phyloP scores from a whole-genome alignment of 2,329 filamentous ascomycete species.

The Trichoderma endophyticum region DNA sequence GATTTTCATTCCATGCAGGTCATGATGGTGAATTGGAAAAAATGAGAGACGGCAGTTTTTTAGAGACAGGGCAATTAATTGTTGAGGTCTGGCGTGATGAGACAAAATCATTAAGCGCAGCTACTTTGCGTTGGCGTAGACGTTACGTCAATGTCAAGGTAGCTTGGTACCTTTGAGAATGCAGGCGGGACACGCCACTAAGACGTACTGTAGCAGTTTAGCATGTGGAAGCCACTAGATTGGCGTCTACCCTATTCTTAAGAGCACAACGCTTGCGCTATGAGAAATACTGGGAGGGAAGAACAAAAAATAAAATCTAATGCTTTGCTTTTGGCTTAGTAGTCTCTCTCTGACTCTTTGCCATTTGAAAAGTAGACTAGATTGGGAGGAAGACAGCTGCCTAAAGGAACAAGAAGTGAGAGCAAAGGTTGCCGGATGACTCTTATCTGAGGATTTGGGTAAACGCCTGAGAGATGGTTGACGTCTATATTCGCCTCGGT shows the following conservation, averaged over 20 bases:
- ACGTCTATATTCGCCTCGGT: no score
- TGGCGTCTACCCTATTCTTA: background rate
- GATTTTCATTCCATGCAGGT: background rate
- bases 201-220: background rate
- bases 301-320: background rate
- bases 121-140: slow-evolving; percentile 12
- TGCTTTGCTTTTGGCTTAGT: background rate
- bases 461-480: background rate
- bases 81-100: background rate
- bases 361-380: background rate
- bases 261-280: background rate
- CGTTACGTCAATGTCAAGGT: slow-evolving; percentile 13
- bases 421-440: background rate
- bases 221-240: background rate
- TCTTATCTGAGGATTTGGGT: background rate
- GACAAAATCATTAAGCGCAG: background rate
- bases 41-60: background rate
- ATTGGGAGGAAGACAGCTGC: background rate
- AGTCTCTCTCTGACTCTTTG: background rate
- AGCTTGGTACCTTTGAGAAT: background rate
- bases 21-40: background rate
- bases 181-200: background rate
- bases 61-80: background rate
- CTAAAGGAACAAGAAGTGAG: background rate
- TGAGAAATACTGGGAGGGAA: background rate